These are phyloP conservation scores for Chamaecyparis obtusa DNA, from an alignment of 75 land plant genomes.

Conservation along the genomic window DNA sequence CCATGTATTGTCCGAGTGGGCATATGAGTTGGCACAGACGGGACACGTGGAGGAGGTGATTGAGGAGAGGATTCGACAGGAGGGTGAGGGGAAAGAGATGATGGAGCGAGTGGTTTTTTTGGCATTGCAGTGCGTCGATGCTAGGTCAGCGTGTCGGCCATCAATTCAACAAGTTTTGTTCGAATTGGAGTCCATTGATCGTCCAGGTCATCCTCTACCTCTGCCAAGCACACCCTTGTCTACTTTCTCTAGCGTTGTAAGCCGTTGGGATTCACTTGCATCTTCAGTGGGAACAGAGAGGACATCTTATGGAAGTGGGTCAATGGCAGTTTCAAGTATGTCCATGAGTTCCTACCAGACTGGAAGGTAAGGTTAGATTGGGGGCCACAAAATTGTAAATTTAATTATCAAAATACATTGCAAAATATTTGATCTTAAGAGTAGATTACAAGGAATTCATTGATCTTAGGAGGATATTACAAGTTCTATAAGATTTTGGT, in stretches of 20 bases:
- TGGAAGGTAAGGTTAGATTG: not conserved
- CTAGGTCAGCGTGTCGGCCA: conserved; percentile 4
- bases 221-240: not conserved
- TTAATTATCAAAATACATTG: too few relatives aligned
- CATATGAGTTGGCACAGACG: not conserved
- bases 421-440: too few relatives aligned
- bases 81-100: not conserved
- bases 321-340: not conserved
- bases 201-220: not conserved
- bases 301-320: not conserved
- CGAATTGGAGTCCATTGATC: not conserved
- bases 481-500: too few relatives aligned
- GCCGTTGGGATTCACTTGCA: not conserved
- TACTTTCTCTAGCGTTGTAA: not conserved
- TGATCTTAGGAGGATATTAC: too few relatives aligned
- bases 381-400: not conserved
- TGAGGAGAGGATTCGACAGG: conserved; percentile 9
- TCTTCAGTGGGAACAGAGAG: not conserved
- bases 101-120: not conserved
- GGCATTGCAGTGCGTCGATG: conserved; percentile 8
- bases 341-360: not conserved
- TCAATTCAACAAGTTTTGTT: not conserved
- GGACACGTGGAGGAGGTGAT: conserved; percentile 14
- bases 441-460: too few relatives aligned
- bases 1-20: conserved; percentile 8